Evolutionary conservation across 1,284 basidiomycete species (phyloP), one percentile per base, ranked within the genome.

Genomic region (Trichosporon coremiiforme): DNA sequence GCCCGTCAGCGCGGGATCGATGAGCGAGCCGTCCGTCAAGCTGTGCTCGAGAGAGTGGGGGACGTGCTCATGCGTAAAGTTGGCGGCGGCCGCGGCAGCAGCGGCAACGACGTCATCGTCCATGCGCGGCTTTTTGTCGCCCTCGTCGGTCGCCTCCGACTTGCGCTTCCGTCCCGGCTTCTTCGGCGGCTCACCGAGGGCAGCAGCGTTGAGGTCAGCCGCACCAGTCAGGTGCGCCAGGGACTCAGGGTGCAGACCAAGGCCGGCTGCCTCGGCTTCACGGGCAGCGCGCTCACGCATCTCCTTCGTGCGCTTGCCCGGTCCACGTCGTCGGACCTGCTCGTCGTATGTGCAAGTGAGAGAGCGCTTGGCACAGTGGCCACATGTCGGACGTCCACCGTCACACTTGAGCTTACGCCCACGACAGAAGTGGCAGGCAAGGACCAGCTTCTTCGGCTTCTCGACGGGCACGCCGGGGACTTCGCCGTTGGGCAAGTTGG

Each of bases 371-470:
- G 71, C 68, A 66, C 80, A 82, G 70, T 82, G 78, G 31, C 70
- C 68, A 64, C 80, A 82, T 0, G 75, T 77, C 0, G 76, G 78
- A 13, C 77, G 75, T 20, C 65, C 67, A 12, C 78, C 79, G 60
- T 82, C 80, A 47, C 80, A 81, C 81, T 83, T 84, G 66, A 84
- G 78, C 71, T 84, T 84, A 50, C 84, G 74, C 29, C 83, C 77
- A 20, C 84, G 76, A 66, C 84, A 84, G 70, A 84, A 84, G 71
- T 84, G 84, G 73, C 84, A 84, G 3, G 84, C 84, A 7, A 84
- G 68, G 22, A 78, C 71, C 9, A 82, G 74, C 74, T 84, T 84
- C 71, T 79, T 81, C 13, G 70, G 70, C 70, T 74, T 74, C 12
- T 74, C 70, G 67, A n/a, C 41, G 20, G 55, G 36, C 15, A 38